A percentile compares a stretch with the other conserved stretches of the same genome.
Evolutionary conservation across 2,329 filamentous ascomycete genomes (phyloP).

Genomic region (Alternaria arborescens): DNA sequence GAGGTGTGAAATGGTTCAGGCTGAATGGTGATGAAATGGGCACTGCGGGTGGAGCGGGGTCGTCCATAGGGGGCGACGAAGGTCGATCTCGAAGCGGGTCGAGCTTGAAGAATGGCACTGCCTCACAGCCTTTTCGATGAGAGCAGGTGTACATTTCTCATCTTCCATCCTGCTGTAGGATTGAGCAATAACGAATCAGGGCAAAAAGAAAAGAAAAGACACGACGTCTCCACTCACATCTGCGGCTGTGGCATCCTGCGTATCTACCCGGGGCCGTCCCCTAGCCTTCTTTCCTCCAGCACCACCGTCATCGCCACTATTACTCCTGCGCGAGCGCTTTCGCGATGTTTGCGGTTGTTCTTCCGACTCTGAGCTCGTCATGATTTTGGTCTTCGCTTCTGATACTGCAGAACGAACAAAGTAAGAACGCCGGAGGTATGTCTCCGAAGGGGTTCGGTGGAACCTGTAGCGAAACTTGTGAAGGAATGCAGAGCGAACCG

Average conservation of each 20-base stretch:
- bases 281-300: constrained; percentile 63
- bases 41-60: background rate
- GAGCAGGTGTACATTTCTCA: background rate
- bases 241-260: constrained; percentile 78
- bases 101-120: background rate
- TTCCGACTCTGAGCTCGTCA: constrained; percentile 47
- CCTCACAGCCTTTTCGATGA: background rate
- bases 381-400: constrained; percentile 17
- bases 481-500: background rate
- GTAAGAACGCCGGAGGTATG: background rate
- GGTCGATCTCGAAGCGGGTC: background rate
- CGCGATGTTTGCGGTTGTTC: constrained; percentile 35
- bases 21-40: background rate
- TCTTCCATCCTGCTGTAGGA: background rate
- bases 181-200: background rate
- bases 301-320: constrained; percentile 35
- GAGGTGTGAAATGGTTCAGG: background rate
- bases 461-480: constrained; percentile 7
- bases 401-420: background rate
- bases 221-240: constrained; percentile 68
- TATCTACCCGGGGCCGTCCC: constrained; percentile 77
- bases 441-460: background rate
- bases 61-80: background rate
- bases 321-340: constrained; percentile 44
- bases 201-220: background rate